Conservation (phyloP, 192 early-diverging fungal species). For the Gonapodya sp. region DNA sequence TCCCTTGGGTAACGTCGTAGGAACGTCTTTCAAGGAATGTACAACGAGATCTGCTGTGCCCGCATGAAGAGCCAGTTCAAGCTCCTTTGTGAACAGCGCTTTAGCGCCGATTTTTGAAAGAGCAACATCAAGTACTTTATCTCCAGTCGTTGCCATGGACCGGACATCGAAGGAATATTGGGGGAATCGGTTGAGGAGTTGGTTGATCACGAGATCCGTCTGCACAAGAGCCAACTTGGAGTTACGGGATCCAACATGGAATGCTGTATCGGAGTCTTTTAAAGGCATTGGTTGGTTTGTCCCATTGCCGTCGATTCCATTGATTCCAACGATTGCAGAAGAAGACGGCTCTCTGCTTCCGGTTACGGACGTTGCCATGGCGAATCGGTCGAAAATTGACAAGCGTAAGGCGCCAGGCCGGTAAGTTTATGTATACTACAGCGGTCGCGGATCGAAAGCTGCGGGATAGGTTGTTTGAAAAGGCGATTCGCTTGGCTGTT, state of each 20-base stretch:
- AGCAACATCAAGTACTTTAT: slow-evolving; percentile 72
- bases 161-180: slow-evolving; percentile 33
- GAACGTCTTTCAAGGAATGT: slow-evolving; percentile 91
- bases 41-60: slow-evolving; percentile 72
- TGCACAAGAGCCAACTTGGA: slow-evolving; percentile 85
- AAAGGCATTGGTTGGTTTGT: neutral
- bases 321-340: neutral
- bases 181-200: slow-evolving; percentile 22
- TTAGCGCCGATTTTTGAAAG: slow-evolving; percentile 86
- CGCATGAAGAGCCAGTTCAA: slow-evolving; percentile 65
- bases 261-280: neutral
- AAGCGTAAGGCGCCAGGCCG: too few species aligned
- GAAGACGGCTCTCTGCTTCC: too few species aligned
- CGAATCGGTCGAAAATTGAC: too few species aligned
- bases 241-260: slow-evolving; percentile 67
- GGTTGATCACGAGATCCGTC: slow-evolving; percentile 10
- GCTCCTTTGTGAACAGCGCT: slow-evolving; percentile 82
- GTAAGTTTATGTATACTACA: too few species aligned
- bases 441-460: too few species aligned
- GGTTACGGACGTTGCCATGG: too few species aligned
- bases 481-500: neutral
- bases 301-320: neutral
- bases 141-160: slow-evolving; percentile 63
- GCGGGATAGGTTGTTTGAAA: neutral
- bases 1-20: slow-evolving; percentile 69